Evolutionary conservation across 257 asterid genomes (phyloP), one percentile per base, ranked within the genome.

Genomic region (Fraxinus quadrangulata): DNA sequence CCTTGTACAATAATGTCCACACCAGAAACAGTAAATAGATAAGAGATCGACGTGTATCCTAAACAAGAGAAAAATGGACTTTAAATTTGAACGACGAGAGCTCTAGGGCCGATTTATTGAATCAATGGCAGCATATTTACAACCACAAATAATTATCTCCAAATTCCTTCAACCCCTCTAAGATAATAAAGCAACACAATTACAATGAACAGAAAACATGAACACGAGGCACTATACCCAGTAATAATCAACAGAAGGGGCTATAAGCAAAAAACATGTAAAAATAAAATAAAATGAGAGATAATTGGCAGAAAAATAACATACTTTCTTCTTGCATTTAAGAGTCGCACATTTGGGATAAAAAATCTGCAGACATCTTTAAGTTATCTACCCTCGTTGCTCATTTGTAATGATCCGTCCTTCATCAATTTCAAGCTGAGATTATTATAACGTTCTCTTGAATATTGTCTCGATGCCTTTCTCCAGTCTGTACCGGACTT

Each of bases 381-480:
- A 61, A 61, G 16, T 24, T 61, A 61, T 23, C 31, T 61, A 28
- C 68, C 84, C 75, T 81, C 85, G 74, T 70, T 80, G n/a, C 74
- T 75, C 71, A 81, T 73, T 28, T 77, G 67, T 40, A 84, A 78
- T 26, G 91, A 87, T 21, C 88, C 89, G 28, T 85, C 87, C 75
- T 83, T 81, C 85, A 85, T 78, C 82, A 87, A 45, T 73, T 73
- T 85, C 80, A 87, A 83, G 81, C 91, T 87, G 21, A 87, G 87
- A 77, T 54, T 85, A 54, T 87, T 87, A 72, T 87, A 87, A 67
- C 91, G 82, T 75, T 87, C 91, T 65, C 91, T 75, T 23, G 91
- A 87, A 81, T 85, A 87, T 68, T 87, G 91, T 80, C 91, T 83
- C 13, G 91, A 87, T 13, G 91, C 91, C 82, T 85, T 87, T 82